Evolutionary conservation across 495 filamentous ascomycete species (phyloP), one percentile per base, ranked within the genome.

Genomic region (Friedmanniomyces simplex): DNA sequence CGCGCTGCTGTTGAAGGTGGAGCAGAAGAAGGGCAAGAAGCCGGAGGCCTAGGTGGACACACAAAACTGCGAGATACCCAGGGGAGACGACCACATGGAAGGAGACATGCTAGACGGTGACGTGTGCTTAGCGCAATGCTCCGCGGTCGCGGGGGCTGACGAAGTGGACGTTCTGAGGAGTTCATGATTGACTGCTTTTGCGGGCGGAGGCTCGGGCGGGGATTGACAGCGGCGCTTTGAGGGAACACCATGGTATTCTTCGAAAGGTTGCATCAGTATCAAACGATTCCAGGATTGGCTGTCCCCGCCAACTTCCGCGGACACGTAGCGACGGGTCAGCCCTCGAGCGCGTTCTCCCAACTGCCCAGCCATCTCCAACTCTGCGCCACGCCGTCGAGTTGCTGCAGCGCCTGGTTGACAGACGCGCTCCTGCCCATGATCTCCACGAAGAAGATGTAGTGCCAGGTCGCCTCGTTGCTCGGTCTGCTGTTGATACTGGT

Each of bases 1-100:
- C 62, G 93, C 93, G 22, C 78, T 98, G 59, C 78, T 98, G 61
- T 80, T 97, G 68, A 98, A 98, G 85, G 94, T 97, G 52, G 94
- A 97, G 75, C 89, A 97, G 75, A 97, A 96, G 87, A 98, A 98
- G 89, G 67, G 67, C 56, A 94, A 91, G 79, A 88, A 88, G 81
- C 76, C 77, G 46, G 80, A 83, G 67, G 77, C 73, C 50, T 84
- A 55, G 50, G 37, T 26, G 16, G 36, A 21, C n/a, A 21, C n/a
- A 24, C 3, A 49, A 21, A 24, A 26, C 12, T 4, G 46, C 46
- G 46, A 49, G 18, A 49, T 49, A 49, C 39, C 39, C 39, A 49
- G 20, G 46, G 21, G 46, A 42, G 39, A 32, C 30, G 24, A 26
- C 22, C 34, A 24, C 18, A 49, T 37, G 50, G 41, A 5, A 8